Evolutionary conservation across 1,284 basidiomycete species (phyloP).

Genomic region (Dichomitus squalens): DNA sequence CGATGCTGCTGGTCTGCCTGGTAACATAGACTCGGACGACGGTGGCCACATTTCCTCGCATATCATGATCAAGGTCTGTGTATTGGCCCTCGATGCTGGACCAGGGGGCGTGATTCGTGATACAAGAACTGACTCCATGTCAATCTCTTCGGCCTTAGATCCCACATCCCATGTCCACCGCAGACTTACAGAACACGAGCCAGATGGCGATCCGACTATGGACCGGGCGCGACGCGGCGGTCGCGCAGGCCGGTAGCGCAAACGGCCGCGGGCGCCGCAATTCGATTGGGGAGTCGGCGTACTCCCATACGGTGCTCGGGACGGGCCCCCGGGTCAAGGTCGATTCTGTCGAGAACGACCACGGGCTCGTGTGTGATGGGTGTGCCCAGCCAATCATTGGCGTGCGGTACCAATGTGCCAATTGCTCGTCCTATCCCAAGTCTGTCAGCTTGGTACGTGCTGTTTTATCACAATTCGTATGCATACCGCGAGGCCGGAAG

Average conservation of each 20-base stretch:
- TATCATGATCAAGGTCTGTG: conserved; percentile 85
- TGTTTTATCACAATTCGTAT: not conserved
- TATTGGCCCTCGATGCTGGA: not conserved
- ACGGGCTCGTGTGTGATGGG: conserved; percentile 35
- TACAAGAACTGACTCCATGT: not conserved
- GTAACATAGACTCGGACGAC: conserved; percentile 74
- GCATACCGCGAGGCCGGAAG: not conserved
- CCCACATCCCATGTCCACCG: conserved; percentile 75
- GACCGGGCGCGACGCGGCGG: conserved; percentile 74
- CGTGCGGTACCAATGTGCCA: conserved; percentile 75
- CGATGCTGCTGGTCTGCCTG: conserved; percentile 82
- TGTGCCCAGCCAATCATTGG: conserved; percentile 70
- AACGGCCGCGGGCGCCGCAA: conserved; percentile 46
- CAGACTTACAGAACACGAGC: conserved; percentile 64
- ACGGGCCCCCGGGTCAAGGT: conserved; percentile 35
- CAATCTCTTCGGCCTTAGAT: conserved; percentile 51
- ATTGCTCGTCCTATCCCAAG: conserved; percentile 65
- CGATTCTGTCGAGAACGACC: conserved; percentile 33
- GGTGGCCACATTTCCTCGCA: conserved; percentile 81
- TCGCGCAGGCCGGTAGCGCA: conserved; percentile 38
- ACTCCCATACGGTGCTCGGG: conserved; percentile 63
- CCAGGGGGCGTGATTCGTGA: no score
- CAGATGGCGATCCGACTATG: conserved; percentile 75
- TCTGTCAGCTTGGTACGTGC: conserved; percentile 64
- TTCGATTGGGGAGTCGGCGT: conserved; percentile 53